phyloP scores from a whole-genome alignment of 2,329 filamentous ascomycete genomes.

The Aphanocladium album region DNA sequence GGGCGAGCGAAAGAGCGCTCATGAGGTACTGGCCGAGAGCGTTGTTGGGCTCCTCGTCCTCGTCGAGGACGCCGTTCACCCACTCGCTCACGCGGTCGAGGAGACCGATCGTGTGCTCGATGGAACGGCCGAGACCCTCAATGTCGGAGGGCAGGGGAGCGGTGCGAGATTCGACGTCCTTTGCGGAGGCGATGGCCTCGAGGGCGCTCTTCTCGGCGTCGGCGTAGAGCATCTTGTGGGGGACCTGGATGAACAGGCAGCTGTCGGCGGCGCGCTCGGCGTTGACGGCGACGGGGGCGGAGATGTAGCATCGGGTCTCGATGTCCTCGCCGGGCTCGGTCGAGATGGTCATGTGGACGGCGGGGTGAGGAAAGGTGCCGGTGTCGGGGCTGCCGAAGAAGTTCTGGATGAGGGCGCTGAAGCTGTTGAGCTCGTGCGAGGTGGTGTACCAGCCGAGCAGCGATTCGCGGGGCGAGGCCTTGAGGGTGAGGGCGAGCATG shows the following conservation, averaged over 20 bases:
- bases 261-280: conserved; percentile 92
- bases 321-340: conserved; percentile 86
- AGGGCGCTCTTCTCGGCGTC: conserved; percentile 64
- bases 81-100: conserved; percentile 89
- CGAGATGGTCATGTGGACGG: conserved; percentile 91
- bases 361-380: conserved; percentile 95
- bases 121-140: conserved; percentile 76
- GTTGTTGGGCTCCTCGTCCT: conserved; percentile 83
- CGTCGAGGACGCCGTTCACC: conserved; percentile 89
- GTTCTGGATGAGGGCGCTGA: conserved; percentile 95
- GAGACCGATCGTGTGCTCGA: conserved; percentile 84
- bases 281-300: conserved; percentile 88
- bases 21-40: conserved; percentile 92
- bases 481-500: conserved; percentile 92
- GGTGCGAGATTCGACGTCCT: conserved; percentile 69
- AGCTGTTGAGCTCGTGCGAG: conserved; percentile 93
- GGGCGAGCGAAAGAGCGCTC: conserved; percentile 85
- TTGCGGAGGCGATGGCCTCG: conserved; percentile 78
- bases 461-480: conserved; percentile 88
- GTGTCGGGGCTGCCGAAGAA: conserved; percentile 97
- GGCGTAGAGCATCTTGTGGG: conserved; percentile 86
- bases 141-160: conserved; percentile 79
- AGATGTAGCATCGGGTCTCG: conserved; percentile 90
- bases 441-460: conserved; percentile 99
- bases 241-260: conserved; percentile 95